These are phyloP conservation scores for Sisymbrium altissimum DNA, from an alignment of 345 rosid genomes.

Conservation along the genomic window DNA sequence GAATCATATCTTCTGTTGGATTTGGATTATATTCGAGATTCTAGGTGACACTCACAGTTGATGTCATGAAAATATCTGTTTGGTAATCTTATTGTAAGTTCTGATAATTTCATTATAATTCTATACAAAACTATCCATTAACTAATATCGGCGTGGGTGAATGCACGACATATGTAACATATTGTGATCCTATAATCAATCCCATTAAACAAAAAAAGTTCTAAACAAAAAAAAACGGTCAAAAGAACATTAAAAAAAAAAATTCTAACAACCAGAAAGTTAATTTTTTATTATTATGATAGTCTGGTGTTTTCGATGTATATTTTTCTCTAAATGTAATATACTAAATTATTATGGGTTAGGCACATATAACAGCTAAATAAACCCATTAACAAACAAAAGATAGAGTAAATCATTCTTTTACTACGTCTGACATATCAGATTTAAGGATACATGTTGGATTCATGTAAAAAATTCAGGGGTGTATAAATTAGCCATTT, in stretches of 20 bases:
- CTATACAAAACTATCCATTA: neutral
- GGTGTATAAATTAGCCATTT: neutral
- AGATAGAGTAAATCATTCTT: neutral
- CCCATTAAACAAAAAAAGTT: neutral
- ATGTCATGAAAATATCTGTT: conserved; percentile 27
- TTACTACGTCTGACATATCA: neutral
- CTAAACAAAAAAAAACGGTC: neutral
- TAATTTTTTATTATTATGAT: neutral
- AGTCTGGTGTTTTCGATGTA: neutral
- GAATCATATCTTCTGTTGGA: conserved; percentile 36
- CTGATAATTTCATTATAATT: neutral
- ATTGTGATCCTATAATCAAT: neutral
- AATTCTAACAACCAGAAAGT: neutral
- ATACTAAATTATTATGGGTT: neutral
- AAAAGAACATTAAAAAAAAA: neutral
- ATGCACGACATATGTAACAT: neutral
- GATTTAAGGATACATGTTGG: neutral
- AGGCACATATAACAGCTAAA: neutral
- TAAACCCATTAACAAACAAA: neutral
- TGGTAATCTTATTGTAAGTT: neutral
- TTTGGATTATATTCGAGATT: conserved; percentile 34
- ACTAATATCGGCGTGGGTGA: neutral
- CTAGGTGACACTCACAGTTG: conserved; percentile 23
- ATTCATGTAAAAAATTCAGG: neutral
- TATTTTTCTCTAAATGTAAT: neutral